These are phyloP conservation scores for Trichosporon sp. DNA, from an alignment of 1,284 basidiomycete species.

Conservation along the genomic window DNA sequence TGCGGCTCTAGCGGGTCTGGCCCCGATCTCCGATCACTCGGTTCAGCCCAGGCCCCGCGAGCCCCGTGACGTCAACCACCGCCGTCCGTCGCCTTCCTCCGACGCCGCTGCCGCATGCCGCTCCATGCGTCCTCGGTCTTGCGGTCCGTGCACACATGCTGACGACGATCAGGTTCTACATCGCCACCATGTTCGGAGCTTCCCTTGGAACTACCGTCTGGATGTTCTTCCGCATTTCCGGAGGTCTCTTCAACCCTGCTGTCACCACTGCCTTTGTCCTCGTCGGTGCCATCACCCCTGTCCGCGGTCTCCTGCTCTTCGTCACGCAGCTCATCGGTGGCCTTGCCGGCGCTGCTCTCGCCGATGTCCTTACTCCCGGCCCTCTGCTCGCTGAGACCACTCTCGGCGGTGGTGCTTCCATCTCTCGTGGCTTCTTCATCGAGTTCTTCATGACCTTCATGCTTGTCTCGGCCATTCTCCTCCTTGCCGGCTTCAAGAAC, in stretches of 20 bases:
- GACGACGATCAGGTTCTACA: constrained; percentile 46
- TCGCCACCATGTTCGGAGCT: constrained; percentile 51
- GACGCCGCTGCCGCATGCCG: neutral
- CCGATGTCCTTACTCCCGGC: constrained; percentile 46
- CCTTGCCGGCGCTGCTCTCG: constrained; percentile 49
- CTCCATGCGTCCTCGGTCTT: neutral
- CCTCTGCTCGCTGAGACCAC: constrained; percentile 42
- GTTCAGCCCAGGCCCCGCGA: too few relatives aligned
- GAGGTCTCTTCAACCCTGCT: constrained; percentile 50
- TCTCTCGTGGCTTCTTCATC: constrained; percentile 41
- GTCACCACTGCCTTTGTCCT: constrained; percentile 49
- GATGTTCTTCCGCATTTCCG: constrained; percentile 50
- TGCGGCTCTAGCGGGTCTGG: neutral
- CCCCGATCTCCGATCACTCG: neutral
- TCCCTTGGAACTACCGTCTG: constrained; percentile 48
- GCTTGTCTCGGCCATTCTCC: constrained; percentile 47
- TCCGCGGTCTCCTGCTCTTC: constrained; percentile 45
- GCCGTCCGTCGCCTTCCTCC: neutral
- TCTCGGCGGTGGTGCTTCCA: constrained; percentile 38
- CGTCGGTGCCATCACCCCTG: constrained; percentile 46
- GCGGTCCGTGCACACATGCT: constrained; percentile 6
- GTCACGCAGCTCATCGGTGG: constrained; percentile 50
- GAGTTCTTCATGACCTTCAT: constrained; percentile 51
- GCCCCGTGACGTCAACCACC: neutral
- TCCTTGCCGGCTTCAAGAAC: constrained; percentile 53